Conservation (phyloP, 148 eudicot species). For the Camellia japonica region DNA sequence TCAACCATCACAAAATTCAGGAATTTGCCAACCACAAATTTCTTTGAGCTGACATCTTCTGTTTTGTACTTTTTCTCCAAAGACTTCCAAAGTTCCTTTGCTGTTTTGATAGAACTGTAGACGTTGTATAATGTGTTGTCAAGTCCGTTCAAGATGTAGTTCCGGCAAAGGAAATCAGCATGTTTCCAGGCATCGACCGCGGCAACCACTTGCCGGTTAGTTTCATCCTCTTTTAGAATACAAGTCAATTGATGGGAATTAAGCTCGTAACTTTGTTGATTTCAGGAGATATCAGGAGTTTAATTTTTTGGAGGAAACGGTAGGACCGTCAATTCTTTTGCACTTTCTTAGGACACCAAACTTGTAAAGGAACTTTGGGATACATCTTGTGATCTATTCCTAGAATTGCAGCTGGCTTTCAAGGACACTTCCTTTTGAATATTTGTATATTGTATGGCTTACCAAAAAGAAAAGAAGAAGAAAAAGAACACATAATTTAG, state of each 20-base stretch:
- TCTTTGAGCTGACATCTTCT: too few relatives aligned
- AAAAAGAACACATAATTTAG: background rate
- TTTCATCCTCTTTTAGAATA: too few relatives aligned
- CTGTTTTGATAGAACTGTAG: too few relatives aligned
- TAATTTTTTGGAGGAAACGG: constrained; percentile 61
- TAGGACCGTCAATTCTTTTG: constrained; percentile 52
- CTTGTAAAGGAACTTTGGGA: constrained; percentile 64
- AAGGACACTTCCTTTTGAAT: constrained; percentile 18
- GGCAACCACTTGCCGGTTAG: too few relatives aligned
- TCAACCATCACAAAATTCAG: too few relatives aligned
- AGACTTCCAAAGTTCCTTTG: too few relatives aligned
- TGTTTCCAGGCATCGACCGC: too few relatives aligned
- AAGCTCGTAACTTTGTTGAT: background rate
- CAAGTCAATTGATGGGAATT: background rate
- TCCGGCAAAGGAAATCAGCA: too few relatives aligned
- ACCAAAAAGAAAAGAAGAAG: background rate
- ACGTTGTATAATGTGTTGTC: too few relatives aligned
- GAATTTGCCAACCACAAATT: too few relatives aligned
- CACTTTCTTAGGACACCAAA: constrained; percentile 47
- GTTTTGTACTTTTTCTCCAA: too few relatives aligned
- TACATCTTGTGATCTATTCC: constrained; percentile 48
- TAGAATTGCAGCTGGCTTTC: constrained; percentile 36
- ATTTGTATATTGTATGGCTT: background rate
- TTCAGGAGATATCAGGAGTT: constrained; percentile 38
- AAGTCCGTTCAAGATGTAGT: too few relatives aligned